These are phyloP conservation scores for Cucumis variabilis DNA, from an alignment of 331 rosid species.

Conservation along the genomic window DNA sequence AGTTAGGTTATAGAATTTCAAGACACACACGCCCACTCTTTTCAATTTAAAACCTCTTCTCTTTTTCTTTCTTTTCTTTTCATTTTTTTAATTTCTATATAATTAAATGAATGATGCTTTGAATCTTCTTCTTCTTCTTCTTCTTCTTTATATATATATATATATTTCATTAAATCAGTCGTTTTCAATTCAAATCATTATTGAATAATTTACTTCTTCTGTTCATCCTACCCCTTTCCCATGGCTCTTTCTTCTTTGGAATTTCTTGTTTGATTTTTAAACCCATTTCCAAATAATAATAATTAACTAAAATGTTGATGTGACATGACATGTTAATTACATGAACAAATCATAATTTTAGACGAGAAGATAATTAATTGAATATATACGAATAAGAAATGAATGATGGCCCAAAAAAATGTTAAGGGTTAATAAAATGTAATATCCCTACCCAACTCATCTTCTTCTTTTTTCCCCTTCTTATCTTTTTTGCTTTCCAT, in stretches of 20 bases:
- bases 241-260: conserved; percentile 14
- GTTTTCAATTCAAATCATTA: conserved; percentile 31
- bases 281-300: background rate
- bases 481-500: background rate
- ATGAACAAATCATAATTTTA: no score
- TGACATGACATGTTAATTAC: no score
- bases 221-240: conserved; percentile 10
- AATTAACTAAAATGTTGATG: no score
- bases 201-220: conserved; percentile 18
- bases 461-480: no score
- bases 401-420: no score
- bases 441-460: background rate
- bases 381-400: no score
- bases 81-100: no score
- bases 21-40: conserved; percentile 11
- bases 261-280: background rate
- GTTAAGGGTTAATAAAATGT: background rate
- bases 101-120: conserved; percentile 4
- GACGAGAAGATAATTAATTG: no score
- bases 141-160: background rate
- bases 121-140: background rate
- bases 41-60: no score
- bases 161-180: background rate
- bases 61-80: background rate
- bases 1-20: conserved; percentile 16